phyloP scores from a whole-genome alignment of 1,284 basidiomycete genomes.

The Tilletia caries region DNA sequence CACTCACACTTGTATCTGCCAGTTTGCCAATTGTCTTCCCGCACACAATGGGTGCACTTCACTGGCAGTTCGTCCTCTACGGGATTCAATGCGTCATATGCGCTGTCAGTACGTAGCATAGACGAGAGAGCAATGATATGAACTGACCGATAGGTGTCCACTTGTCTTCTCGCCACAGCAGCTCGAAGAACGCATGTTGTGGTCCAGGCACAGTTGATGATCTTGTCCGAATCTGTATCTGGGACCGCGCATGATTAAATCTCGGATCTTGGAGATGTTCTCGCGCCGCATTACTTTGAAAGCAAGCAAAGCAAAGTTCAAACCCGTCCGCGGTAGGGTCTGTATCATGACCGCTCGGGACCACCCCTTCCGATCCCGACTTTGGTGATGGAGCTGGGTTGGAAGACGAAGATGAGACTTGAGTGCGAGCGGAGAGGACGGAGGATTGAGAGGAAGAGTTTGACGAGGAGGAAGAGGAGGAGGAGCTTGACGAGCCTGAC shows the following conservation, averaged over 20 bases:
- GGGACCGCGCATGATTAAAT: neutral
- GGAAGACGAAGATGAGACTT: slow-evolving; percentile 8
- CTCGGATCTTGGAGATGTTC: slow-evolving; percentile 4
- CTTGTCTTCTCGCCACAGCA: slow-evolving; percentile 8
- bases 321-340: neutral
- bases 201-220: neutral
- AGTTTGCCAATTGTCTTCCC: slow-evolving; percentile 6
- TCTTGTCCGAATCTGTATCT: too few species aligned
- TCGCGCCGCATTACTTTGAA: slow-evolving; percentile 2
- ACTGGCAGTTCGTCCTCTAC: neutral
- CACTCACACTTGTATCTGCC: slow-evolving; percentile 9
- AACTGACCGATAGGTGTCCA: slow-evolving; percentile 10
- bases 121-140: neutral
- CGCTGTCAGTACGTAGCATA: neutral
- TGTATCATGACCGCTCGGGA: neutral
- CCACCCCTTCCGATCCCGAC: neutral
- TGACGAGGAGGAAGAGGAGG: slow-evolving; percentile 4
- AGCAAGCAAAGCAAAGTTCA: slow-evolving; percentile 11
- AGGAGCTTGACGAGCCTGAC: neutral
- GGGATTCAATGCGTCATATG: neutral
- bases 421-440: neutral
- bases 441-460: neutral
- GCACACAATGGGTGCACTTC: slow-evolving; percentile 3
- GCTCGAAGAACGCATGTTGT: slow-evolving; percentile 13
- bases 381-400: neutral